Percentiles rank a stretch among this genome's conserved stretches.
These are phyloP conservation scores for Chytriomyces sp. DNA, from an alignment of 192 early-diverging fungal species.

Conservation along the genomic window DNA sequence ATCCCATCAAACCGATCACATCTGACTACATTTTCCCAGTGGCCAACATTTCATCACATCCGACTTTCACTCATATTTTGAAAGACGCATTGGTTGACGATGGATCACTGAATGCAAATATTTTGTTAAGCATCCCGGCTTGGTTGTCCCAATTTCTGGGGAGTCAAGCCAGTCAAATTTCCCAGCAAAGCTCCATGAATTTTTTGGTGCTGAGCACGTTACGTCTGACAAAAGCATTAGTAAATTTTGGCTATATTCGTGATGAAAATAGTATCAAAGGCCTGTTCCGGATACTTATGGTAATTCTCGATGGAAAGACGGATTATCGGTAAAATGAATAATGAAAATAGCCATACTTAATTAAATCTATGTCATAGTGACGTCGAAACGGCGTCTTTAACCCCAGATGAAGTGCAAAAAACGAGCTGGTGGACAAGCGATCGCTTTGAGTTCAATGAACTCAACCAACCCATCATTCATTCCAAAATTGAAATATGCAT, in stretches of 20 bases:
- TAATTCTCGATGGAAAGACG: constrained; percentile 28
- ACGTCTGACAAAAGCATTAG: constrained; percentile 19
- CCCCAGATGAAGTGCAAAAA: not conserved
- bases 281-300: constrained; percentile 22
- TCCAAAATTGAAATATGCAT: constrained; percentile 36
- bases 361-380: too few relatives aligned
- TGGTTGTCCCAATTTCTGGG: constrained; percentile 4
- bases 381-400: not conserved
- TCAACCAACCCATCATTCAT: constrained; percentile 26
- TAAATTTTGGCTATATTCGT: constrained; percentile 19
- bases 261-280: constrained; percentile 10
- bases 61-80: constrained; percentile 21
- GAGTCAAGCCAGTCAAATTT: constrained; percentile 15
- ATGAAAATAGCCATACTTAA: too few relatives aligned
- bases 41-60: not conserved
- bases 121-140: not conserved
- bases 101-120: not conserved
- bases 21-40: constrained; percentile 32
- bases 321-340: constrained; percentile 19
- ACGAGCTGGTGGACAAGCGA: constrained; percentile 8
- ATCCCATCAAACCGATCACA: constrained; percentile 10
- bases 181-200: not conserved
- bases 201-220: constrained; percentile 22
- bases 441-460: constrained; percentile 33
- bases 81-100: constrained; percentile 1